A percentile compares a stretch with the other conserved stretches of the same genome.
These are phyloP conservation scores for Penicillium frequentans DNA, from an alignment of 2,329 filamentous ascomycete genomes.

Conservation along the genomic window DNA sequence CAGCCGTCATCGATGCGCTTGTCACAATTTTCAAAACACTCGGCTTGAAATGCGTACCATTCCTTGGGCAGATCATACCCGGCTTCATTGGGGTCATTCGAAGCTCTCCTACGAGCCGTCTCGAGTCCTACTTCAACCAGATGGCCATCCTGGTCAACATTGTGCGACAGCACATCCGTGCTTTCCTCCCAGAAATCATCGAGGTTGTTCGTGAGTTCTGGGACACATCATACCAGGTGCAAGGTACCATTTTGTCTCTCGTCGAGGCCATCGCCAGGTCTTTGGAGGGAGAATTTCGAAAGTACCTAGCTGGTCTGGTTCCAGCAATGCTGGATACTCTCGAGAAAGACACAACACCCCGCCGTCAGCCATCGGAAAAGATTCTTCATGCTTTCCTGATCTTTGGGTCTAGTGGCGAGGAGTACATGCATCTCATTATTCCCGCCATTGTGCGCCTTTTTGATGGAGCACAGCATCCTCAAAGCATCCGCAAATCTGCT, in stretches of 20 bases:
- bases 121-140: constrained; percentile 98
- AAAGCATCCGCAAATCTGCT: constrained; percentile 76
- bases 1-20: constrained; percentile 91
- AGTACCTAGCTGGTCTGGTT: constrained; percentile 84
- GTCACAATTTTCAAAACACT: constrained; percentile 99
- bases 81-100: constrained; percentile 89
- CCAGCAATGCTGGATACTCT: constrained; percentile 93
- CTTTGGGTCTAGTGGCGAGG: constrained; percentile 91
- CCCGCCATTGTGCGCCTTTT: constrained; percentile 94
- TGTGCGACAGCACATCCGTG: constrained; percentile 92
- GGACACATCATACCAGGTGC: constrained; percentile 75
- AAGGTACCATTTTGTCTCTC: constrained; percentile 86
- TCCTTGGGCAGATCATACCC: constrained; percentile 89
- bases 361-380: constrained; percentile 79
- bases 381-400: constrained; percentile 94
- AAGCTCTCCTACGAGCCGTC: constrained; percentile 71
- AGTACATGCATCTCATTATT: constrained; percentile 99
- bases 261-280: constrained; percentile 93
- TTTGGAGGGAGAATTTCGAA: constrained; percentile 95
- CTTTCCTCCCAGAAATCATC: constrained; percentile 84
- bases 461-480: constrained; percentile 80
- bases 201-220: constrained; percentile 87
- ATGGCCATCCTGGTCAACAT: constrained; percentile 90
- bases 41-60: constrained; percentile 92
- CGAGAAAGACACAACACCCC: constrained; percentile 75